These are phyloP conservation scores for Paracorniculantispora psalliotae DNA, from an alignment of 2,329 filamentous ascomycete genomes.

Conservation along the genomic window DNA sequence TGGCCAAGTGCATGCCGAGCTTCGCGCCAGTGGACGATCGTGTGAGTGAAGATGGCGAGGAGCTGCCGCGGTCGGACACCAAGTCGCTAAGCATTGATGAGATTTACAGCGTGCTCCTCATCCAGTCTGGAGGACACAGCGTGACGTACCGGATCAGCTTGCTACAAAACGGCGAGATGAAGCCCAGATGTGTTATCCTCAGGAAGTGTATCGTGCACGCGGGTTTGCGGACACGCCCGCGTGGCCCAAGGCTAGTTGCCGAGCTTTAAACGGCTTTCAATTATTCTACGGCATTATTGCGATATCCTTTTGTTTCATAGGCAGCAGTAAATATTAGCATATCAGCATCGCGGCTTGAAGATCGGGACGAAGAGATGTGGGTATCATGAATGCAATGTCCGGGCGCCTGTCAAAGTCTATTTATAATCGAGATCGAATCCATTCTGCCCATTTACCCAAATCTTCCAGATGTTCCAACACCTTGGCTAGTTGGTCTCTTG, in stretches of 20 bases:
- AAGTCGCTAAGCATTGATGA: slow-evolving; percentile 12
- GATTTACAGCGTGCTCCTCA: slow-evolving; percentile 6
- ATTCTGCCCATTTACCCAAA: slow-evolving; percentile 49
- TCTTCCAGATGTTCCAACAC: slow-evolving; percentile 47
- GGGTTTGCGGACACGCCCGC: slow-evolving; percentile 9
- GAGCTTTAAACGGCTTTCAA: too few relatives aligned
- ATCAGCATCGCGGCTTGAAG: neutral
- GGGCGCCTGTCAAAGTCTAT: slow-evolving; percentile 12
- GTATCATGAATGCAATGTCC: slow-evolving; percentile 1
- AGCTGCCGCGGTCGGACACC: slow-evolving; percentile 8
- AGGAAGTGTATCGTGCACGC: slow-evolving; percentile 2
- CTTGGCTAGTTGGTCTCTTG: slow-evolving; percentile 38
- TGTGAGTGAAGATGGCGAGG: slow-evolving; percentile 1
- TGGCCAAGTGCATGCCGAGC: neutral
- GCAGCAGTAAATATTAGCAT: neutral
- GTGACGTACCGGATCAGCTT: slow-evolving; percentile 10
- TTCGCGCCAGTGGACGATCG: slow-evolving; percentile 11
- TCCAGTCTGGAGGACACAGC: slow-evolving; percentile 1
- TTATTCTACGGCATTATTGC: neutral
- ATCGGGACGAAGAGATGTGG: neutral
- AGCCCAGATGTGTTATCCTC: slow-evolving; percentile 3
- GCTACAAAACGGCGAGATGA: neutral
- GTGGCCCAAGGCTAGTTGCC: slow-evolving; percentile 13
- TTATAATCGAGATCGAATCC: slow-evolving; percentile 40
- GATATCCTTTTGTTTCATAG: slow-evolving; percentile 4